Percentiles rank a stretch among this genome's conserved stretches.
These are phyloP conservation scores for Nannizzia gypsea DNA, from an alignment of 2,329 filamentous ascomycete genomes.

Conservation along the genomic window DNA sequence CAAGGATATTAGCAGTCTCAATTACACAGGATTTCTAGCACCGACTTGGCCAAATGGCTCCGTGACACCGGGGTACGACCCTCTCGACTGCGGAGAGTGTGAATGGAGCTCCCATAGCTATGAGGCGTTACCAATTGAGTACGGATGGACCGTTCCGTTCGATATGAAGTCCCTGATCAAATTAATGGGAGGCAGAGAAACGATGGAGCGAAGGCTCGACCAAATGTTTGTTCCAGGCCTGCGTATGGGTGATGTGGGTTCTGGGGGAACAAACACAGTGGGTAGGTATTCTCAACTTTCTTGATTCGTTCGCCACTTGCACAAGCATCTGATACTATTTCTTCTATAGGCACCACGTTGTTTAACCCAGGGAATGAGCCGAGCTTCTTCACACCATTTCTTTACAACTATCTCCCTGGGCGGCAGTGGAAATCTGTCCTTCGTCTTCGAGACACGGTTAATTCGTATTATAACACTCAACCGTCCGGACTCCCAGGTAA, in stretches of 20 bases:
- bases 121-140: conserved; percentile 44
- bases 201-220: conserved; percentile 48
- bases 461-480: conserved; percentile 32
- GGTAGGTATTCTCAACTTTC: conserved; percentile 47
- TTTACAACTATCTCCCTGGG: conserved; percentile 54
- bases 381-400: conserved; percentile 53
- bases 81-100: conserved; percentile 49
- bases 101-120: conserved; percentile 54
- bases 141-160: conserved; percentile 57
- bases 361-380: conserved; percentile 47
- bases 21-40: conserved; percentile 46
- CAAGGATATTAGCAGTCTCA: conserved; percentile 9
- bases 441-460: conserved; percentile 38
- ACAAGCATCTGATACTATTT: not conserved
- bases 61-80: conserved; percentile 37
- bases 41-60: conserved; percentile 41
- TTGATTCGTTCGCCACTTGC: conserved; percentile 5
- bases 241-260: not conserved
- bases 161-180: conserved; percentile 47
- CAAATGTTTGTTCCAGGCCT: conserved; percentile 30
- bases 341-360: conserved; percentile 15
- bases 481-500: conserved; percentile 29
- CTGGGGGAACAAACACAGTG: conserved; percentile 20
- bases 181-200: conserved; percentile 39
- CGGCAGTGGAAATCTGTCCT: conserved; percentile 51